phyloP scores from a whole-genome alignment of 495 filamentous ascomycete species.

The Lasiosphaeris hirsuta region DNA sequence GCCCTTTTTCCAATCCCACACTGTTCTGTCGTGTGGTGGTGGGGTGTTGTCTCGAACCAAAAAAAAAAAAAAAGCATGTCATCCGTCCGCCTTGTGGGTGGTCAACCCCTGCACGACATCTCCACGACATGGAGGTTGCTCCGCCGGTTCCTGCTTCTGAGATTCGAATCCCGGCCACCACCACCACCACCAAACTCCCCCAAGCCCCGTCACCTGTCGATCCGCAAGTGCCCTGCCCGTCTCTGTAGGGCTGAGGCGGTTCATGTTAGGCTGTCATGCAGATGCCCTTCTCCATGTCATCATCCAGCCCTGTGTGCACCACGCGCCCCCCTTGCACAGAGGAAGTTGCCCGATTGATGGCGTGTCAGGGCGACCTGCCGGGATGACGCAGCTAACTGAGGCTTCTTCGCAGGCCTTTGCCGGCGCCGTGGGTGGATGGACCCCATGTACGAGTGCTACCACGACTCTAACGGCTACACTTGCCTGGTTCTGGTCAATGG shows the following conservation, averaged over 20 bases:
- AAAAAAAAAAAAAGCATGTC: constrained; percentile 18
- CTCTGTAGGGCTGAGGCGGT: constrained; percentile 34
- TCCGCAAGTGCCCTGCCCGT: constrained; percentile 12
- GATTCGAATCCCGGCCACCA: constrained; percentile 22
- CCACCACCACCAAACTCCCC: constrained; percentile 14
- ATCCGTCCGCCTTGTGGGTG: constrained; percentile 22
- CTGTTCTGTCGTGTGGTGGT: constrained; percentile 23
- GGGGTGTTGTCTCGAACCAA: constrained; percentile 19
- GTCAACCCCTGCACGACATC: constrained; percentile 26
- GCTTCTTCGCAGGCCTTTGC: constrained; percentile 75
- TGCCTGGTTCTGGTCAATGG: constrained; percentile 96
- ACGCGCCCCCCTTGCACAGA: not conserved
- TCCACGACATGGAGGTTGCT: constrained; percentile 22
- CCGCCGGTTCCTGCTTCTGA: constrained; percentile 24
- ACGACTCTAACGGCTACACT: constrained; percentile 66
- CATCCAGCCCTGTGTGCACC: constrained; percentile 25
- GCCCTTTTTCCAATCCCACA: constrained; percentile 13
- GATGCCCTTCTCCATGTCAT: constrained; percentile 34
- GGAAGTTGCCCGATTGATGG: constrained; percentile 28
- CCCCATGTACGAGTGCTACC: constrained; percentile 82
- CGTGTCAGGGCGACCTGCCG: constrained; percentile 25
- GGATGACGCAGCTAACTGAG: constrained; percentile 42
- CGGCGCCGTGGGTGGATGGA: constrained; percentile 93
- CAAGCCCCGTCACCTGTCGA: constrained; percentile 17
- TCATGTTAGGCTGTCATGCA: constrained; percentile 48